Conservation (phyloP, 805 yeast genomes). For the Lipomyces oligophaga region DNA sequence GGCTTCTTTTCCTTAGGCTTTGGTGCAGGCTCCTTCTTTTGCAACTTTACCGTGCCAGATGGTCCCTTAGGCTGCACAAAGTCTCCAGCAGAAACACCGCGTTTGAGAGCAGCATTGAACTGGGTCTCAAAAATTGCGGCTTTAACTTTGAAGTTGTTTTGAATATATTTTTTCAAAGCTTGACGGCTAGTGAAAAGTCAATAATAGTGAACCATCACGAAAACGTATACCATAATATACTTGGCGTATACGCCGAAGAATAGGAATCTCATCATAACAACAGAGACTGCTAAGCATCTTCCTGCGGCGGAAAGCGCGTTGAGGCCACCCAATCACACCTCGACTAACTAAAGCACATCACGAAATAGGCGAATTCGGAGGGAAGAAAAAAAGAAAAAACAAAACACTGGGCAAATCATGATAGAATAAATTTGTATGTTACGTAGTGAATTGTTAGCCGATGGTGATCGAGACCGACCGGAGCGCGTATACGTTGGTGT, state of each 20-base stretch:
- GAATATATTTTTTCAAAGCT: slow-evolving; percentile 79
- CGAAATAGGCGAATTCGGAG: not conserved
- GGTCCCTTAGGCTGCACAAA: slow-evolving; percentile 86
- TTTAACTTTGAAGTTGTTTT: slow-evolving; percentile 54
- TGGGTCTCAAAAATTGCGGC: slow-evolving; percentile 67
- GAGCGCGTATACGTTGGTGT: too few species aligned
- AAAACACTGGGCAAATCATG: too few species aligned
- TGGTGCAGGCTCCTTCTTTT: slow-evolving; percentile 44
- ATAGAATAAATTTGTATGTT: too few species aligned
- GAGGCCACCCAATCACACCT: too few species aligned
- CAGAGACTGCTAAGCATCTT: too few species aligned
- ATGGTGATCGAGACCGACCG: too few species aligned
- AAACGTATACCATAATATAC: too few species aligned
- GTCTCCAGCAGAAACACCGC: slow-evolving; percentile 73
- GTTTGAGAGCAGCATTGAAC: slow-evolving; percentile 72
- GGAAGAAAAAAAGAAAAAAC: not conserved
- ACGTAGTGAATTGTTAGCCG: too few species aligned
- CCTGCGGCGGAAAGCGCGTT: too few species aligned
- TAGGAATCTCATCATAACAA: too few species aligned
- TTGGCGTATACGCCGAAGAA: too few species aligned
- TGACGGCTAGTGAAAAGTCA: slow-evolving; percentile 53
- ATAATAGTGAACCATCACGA: not conserved
- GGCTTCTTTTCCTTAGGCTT: slow-evolving; percentile 35
- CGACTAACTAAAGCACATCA: not conserved
- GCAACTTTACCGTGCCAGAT: slow-evolving; percentile 75